phyloP scores from a whole-genome alignment of 2,329 filamentous ascomycete species.

The Pseudogymnoascus sp. region DNA sequence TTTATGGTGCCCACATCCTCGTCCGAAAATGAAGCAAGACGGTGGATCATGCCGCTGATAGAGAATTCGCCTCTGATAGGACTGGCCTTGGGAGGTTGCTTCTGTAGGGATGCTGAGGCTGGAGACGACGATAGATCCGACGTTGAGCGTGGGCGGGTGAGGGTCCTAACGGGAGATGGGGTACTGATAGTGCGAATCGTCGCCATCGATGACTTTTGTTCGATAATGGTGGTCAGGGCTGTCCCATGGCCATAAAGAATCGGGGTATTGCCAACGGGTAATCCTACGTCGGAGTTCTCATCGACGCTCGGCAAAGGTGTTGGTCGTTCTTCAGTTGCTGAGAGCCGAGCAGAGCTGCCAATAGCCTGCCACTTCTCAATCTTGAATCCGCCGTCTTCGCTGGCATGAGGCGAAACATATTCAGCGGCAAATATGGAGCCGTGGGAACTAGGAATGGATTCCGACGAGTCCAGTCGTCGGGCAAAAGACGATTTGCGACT shows the following conservation, averaged over 20 bases:
- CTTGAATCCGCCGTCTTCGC: constrained; percentile 21
- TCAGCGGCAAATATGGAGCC: constrained; percentile 32
- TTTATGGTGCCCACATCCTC: neutral
- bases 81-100: neutral
- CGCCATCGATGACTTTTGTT: constrained; percentile 30
- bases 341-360: constrained; percentile 7
- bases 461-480: constrained; percentile 29
- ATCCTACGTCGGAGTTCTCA: constrained; percentile 25
- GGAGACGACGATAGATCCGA: neutral
- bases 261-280: constrained; percentile 21
- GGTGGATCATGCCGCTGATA: constrained; percentile 1
- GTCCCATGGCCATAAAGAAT: constrained; percentile 35
- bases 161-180: constrained; percentile 18
- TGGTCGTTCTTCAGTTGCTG: neutral
- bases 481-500: constrained; percentile 26
- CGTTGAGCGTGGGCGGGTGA: constrained; percentile 3
- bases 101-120: neutral
- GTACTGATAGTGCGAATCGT: constrained; percentile 28
- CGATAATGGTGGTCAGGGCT: constrained; percentile 32
- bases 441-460: constrained; percentile 30
- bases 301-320: constrained; percentile 20
- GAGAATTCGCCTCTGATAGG: neutral
- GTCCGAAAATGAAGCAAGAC: neutral
- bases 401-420: constrained; percentile 28
- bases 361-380: constrained; percentile 17